Base-by-base conservation (phyloP, 148 eudicot genomes). In the Persicaria tinctoria region DNA sequence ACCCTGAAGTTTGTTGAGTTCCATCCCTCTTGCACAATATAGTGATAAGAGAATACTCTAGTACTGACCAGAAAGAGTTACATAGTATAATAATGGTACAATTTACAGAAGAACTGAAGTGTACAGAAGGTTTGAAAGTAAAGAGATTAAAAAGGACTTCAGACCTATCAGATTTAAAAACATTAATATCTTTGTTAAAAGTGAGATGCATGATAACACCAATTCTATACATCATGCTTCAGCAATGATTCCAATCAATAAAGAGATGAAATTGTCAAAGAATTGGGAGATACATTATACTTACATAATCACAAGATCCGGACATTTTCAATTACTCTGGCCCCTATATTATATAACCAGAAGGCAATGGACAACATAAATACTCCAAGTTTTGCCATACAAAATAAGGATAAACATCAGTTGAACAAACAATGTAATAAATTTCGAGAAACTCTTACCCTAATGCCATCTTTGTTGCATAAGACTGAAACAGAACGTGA, bases 401-500 rank as follows among this genome's bases (percentile, higher is more conserved):
- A 5, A 62, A 9, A 68, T 14, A 50, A 53, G 44, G 17, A 27
- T 48, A 49, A 63, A 68, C 74, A 77, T 56, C 50, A 82, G 53
- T 50, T 18, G 51, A 38, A 13, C 76, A 4, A 6, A 74, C 3
- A 18, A 12, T 64, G 14, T 45, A 53, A 45, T 69, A 76, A 76
- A 73, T 47, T n/a, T 44, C 44, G 51, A 20, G 51, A 23, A 71
- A 74, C 55, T 79, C 92, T 76, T 77, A 89, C 98, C 81, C 84
- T 84, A 75, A 87, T 49, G 77, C 84, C 81, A 47, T 78, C 83
- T 66, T 77, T 59, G 79, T 91, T 87, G 76, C 98, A 93, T 46
- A 89, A 77, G 72, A 93, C 86, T 76, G 97, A 87, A 51, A 93
- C 98, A 27, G 88, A 79, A 70, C 91, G 88, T 46, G 98, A 93